Conservation (phyloP, 345 rosid genomes). For the Salix exigua region DNA sequence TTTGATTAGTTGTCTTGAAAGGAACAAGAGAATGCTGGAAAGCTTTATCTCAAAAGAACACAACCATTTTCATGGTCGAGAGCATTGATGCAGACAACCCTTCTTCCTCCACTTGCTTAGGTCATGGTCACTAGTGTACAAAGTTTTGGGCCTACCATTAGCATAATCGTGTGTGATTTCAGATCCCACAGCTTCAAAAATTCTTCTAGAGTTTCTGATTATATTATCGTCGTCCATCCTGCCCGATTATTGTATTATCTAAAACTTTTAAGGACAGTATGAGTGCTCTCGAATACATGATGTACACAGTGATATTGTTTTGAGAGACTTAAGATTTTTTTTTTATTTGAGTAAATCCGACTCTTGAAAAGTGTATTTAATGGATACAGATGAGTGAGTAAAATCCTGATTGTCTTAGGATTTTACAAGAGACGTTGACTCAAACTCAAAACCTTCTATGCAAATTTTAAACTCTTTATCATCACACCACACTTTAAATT, state of each 20-base stretch:
- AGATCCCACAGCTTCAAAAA: not conserved
- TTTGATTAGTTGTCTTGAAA: not conserved
- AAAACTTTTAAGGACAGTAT: not conserved
- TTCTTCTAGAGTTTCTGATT: not conserved
- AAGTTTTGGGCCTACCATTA: slow-evolving; percentile 9
- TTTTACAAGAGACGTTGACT: too few relatives aligned
- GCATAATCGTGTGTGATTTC: not conserved
- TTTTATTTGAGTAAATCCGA: too few relatives aligned
- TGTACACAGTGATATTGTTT: not conserved
- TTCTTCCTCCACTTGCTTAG: slow-evolving; percentile 11
- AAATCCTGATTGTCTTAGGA: accelerated
- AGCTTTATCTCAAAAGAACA: not conserved
- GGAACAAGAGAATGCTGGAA: not conserved
- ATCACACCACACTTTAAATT: too few relatives aligned
- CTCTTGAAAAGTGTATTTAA: too few relatives aligned
- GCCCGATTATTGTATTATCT: not conserved
- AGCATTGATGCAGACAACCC: not conserved
- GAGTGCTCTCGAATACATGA: not conserved
- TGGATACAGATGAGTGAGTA: accelerated
- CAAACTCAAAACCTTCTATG: too few relatives aligned
- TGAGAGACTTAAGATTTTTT: not conserved
- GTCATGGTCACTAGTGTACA: slow-evolving; percentile 9
- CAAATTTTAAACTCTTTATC: accelerated
- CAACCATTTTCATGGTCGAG: not conserved
- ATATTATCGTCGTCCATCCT: not conserved